Conservation (phyloP, 2,329 filamentous ascomycete genomes). For the Xylariaceae sp. region DNA sequence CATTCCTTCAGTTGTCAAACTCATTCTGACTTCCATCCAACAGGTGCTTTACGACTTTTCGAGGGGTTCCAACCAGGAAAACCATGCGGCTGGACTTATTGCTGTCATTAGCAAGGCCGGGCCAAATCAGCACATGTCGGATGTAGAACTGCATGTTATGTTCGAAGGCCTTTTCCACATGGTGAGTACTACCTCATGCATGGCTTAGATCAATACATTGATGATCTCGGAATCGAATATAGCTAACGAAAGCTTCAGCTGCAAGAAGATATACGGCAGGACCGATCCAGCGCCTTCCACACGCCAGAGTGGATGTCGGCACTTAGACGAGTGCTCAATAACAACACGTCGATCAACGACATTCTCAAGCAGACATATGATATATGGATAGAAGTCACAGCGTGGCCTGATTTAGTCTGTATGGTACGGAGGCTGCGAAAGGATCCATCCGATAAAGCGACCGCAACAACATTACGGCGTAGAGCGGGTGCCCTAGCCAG, state of each 20-base stretch:
- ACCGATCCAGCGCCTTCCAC: conserved; percentile 25
- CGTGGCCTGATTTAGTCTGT: conserved; percentile 25
- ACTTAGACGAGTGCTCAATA: conserved; percentile 20
- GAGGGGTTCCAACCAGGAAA: conserved; percentile 26
- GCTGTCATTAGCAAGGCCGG: conserved; percentile 25
- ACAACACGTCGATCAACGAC: conserved; percentile 7
- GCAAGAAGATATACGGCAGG: conserved; percentile 26
- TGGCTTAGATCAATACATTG: too few relatives aligned
- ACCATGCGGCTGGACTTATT: conserved; percentile 26
- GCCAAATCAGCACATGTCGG: conserved; percentile 20
- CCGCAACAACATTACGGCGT: conserved; percentile 21
- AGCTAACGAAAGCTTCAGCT: conserved; percentile 20
- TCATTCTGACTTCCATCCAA: background rate
- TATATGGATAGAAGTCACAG: conserved; percentile 25
- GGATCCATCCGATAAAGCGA: conserved; percentile 20
- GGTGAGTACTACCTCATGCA: conserved; percentile 14
- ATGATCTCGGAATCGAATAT: too few relatives aligned
- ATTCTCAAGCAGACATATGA: conserved; percentile 22
- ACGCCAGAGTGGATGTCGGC: conserved; percentile 21
- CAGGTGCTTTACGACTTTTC: conserved; percentile 26
- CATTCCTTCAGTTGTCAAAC: background rate
- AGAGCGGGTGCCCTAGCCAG: conserved; percentile 18
- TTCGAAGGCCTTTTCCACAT: conserved; percentile 29
- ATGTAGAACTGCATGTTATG: conserved; percentile 23
- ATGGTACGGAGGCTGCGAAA: conserved; percentile 19